Evolutionary conservation across 2,329 filamentous ascomycete genomes (phyloP).

Genomic region (Talaromyces rugulosus): DNA sequence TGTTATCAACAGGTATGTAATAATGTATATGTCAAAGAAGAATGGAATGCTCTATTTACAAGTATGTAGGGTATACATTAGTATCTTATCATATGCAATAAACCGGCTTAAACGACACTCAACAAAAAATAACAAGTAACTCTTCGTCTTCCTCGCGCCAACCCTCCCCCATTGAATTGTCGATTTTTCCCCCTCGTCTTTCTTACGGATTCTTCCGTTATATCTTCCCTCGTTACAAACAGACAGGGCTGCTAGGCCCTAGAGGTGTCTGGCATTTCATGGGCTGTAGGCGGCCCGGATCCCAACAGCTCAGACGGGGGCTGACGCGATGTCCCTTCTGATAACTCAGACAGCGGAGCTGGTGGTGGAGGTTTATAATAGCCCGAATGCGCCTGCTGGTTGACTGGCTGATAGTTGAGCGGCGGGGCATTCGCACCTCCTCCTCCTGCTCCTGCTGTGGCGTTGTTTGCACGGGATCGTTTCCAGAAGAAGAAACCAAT

Average conservation of each 20-base stretch:
- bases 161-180: neutral
- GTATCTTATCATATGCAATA: neutral
- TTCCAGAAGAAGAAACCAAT: constrained; percentile 7
- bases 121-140: neutral
- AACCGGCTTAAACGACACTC: neutral
- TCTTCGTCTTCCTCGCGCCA: neutral
- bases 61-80: neutral
- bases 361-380: constrained; percentile 5
- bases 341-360: neutral
- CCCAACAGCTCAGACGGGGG: constrained; percentile 4
- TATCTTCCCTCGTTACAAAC: neutral
- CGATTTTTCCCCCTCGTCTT: constrained; percentile 65
- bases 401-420: neutral
- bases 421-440: neutral
- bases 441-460: neutral
- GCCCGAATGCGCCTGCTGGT: constrained; percentile 1
- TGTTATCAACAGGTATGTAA: too few relatives aligned
- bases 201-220: neutral
- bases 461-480: neutral
- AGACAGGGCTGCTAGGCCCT: constrained; percentile 51
- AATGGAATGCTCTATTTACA: neutral
- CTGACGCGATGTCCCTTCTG: neutral
- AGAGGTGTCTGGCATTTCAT: constrained; percentile 57
- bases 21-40: neutral
- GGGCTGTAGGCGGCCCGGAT: neutral